Conservation (phyloP, 495 filamentous ascomycete species). For the Wilcoxina mikolae region DNA sequence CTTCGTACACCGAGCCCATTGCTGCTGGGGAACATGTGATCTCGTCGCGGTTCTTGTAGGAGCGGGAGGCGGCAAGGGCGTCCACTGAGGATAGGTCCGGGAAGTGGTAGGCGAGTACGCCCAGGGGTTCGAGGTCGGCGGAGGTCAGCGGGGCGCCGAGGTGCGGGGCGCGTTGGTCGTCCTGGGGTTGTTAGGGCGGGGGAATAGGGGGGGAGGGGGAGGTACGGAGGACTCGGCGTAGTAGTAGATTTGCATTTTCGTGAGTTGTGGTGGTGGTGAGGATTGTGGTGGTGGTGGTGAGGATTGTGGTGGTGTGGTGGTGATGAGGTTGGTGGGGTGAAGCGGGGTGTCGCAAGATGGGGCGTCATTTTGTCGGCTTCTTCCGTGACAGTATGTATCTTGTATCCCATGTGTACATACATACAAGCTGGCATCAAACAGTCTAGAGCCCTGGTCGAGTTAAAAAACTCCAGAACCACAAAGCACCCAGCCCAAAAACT, state of each 20-base stretch:
- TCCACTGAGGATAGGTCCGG: slow-evolving; percentile 41
- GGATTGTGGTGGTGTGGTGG: too few relatives aligned
- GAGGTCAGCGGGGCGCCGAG: slow-evolving; percentile 50
- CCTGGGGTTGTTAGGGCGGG: slow-evolving; percentile 36
- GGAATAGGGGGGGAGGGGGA: not conserved
- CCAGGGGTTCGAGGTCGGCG: slow-evolving; percentile 53
- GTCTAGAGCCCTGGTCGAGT: too few relatives aligned
- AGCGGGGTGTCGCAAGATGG: not conserved
- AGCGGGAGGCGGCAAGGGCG: slow-evolving; percentile 52
- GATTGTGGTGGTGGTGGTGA: too few relatives aligned
- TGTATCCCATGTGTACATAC: too few relatives aligned
- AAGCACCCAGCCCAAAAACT: too few relatives aligned
- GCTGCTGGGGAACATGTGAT: slow-evolving; percentile 73
- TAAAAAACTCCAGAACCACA: too few relatives aligned
- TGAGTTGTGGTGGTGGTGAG: not conserved
- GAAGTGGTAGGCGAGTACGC: slow-evolving; percentile 62
- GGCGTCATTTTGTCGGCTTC: not conserved
- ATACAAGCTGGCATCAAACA: too few relatives aligned
- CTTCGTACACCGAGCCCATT: slow-evolving; percentile 77
- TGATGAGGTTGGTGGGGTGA: not conserved
- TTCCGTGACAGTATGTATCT: too few relatives aligned
- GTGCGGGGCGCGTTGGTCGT: slow-evolving; percentile 83
- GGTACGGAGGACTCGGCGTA: slow-evolving; percentile 7
- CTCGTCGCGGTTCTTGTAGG: slow-evolving; percentile 90
- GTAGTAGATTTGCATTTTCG: slow-evolving; percentile 8